phyloP scores from a whole-genome alignment of 2,329 filamentous ascomycete species.

The Geosmithia flava region DNA sequence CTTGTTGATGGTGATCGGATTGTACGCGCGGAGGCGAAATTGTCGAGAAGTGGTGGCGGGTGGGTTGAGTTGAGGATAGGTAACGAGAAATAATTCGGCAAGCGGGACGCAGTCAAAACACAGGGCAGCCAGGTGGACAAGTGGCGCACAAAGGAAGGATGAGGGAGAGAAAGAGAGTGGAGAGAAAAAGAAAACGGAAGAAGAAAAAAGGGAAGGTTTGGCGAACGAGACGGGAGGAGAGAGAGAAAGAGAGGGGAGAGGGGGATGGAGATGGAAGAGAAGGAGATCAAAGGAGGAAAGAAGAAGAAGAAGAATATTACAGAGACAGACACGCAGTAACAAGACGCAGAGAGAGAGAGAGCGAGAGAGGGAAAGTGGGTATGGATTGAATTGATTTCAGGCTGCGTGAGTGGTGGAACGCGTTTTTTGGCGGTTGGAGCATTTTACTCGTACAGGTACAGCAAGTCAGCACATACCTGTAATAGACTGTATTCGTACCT shows the following conservation, averaged over 20 bases:
- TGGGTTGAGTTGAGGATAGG: not conserved
- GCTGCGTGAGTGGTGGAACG: not conserved
- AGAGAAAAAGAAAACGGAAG: slow-evolving; percentile 1
- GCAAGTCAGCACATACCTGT: too few relatives aligned
- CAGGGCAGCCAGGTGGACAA: slow-evolving; percentile 1
- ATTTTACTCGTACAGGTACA: too few relatives aligned
- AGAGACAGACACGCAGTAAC: not conserved
- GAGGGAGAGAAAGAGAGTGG: slow-evolving; percentile 1
- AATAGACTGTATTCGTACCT: too few relatives aligned
- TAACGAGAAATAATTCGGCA: not conserved
- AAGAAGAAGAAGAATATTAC: not conserved
- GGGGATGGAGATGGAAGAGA: slow-evolving; percentile 2
- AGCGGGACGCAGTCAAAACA: not conserved
- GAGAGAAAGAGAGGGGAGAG: slow-evolving; percentile 1
- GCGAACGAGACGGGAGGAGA: slow-evolving; percentile 1
- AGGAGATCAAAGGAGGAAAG: not conserved
- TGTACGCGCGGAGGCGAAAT: not conserved
- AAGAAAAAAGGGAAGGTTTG: slow-evolving; percentile 1
- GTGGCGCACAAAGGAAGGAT: slow-evolving; percentile 5
- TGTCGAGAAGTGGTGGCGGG: not conserved
- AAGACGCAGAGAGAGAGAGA: not conserved
- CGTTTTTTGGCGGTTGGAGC: not conserved
- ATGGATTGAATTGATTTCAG: not conserved
- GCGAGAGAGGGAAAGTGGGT: not conserved
- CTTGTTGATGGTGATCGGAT: not conserved